A percentile compares a stretch with the other conserved stretches of the same genome.
Conservation (phyloP, 2,329 filamentous ascomycete genomes). For the Paecilomyces sp. region DNA sequence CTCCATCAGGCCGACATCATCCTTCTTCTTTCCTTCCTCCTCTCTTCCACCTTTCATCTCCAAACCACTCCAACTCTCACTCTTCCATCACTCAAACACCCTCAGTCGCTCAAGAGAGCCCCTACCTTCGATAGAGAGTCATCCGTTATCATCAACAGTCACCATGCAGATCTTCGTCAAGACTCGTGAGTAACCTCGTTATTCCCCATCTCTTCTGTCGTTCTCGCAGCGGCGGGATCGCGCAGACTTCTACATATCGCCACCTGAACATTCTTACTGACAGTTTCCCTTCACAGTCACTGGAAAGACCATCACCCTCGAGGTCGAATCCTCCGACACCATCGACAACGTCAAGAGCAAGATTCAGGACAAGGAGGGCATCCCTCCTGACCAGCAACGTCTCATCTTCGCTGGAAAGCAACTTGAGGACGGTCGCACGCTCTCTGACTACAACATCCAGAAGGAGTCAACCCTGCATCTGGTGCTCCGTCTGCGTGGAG, state of each 20-base stretch:
- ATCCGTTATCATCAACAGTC: conserved; percentile 9
- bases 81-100: conserved; percentile 6
- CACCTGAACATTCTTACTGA: conserved; percentile 12
- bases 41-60: conserved; percentile 7
- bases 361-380: conserved; percentile 55
- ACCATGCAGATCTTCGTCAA: conserved; percentile 98
- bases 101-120: conserved; percentile 1
- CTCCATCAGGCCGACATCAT: conserved; percentile 17
- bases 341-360: conserved; percentile 53
- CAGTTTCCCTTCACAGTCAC: conserved; percentile 43
- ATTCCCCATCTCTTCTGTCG: conserved; percentile 11
- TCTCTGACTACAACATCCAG: conserved; percentile 52
- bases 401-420: conserved; percentile 54
- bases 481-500: conserved; percentile 64
- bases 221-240: neutral
- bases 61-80: conserved; percentile 3
- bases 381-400: conserved; percentile 52
- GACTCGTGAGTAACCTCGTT: conserved; percentile 62
- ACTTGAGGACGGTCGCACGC: conserved; percentile 50
- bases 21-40: conserved; percentile 7
- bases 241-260: conserved; percentile 8
- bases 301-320: conserved; percentile 49
- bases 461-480: conserved; percentile 64
- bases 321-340: conserved; percentile 43
- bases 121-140: neutral